Conservation (phyloP, 148 eudicot species). For the Chenopodium suecicum region DNA sequence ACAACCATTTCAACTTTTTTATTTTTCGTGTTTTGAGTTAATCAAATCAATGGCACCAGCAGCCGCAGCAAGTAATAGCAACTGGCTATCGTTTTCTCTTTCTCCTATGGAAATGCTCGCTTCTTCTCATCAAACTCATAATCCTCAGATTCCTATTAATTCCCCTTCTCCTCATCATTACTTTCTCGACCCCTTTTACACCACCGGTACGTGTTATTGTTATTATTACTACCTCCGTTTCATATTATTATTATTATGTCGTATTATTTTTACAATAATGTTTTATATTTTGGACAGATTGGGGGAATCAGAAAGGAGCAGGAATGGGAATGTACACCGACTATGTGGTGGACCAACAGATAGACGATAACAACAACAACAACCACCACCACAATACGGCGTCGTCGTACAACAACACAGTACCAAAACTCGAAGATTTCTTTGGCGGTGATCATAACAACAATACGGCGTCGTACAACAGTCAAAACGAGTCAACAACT, state of each 20-base stretch:
- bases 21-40: too few relatives aligned
- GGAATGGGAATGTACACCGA: constrained; percentile 34
- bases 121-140: constrained; percentile 26
- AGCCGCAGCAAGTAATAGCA: constrained; percentile 19
- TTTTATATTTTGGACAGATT: constrained; percentile 30
- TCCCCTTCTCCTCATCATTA: constrained; percentile 31
- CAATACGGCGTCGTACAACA: constrained; percentile 35
- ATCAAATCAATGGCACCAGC: constrained; percentile 48
- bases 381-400: background rate
- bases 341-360: constrained; percentile 24
- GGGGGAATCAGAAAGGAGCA: constrained; percentile 40
- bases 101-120: constrained; percentile 58
- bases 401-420: constrained; percentile 17
- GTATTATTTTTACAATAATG: background rate
- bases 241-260: too few relatives aligned
- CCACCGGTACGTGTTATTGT: constrained; percentile 31
- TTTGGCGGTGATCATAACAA: constrained; percentile 53
- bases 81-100: constrained; percentile 59
- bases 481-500: constrained; percentile 46
- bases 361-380: constrained; percentile 12
- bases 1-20: too few relatives aligned
- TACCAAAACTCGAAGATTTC: constrained; percentile 84
- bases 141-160: constrained; percentile 19
- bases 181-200: constrained; percentile 50
- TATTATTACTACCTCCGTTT: background rate